phyloP scores from a whole-genome alignment of 306 rosid genomes.

The Dryas octopetala region DNA sequence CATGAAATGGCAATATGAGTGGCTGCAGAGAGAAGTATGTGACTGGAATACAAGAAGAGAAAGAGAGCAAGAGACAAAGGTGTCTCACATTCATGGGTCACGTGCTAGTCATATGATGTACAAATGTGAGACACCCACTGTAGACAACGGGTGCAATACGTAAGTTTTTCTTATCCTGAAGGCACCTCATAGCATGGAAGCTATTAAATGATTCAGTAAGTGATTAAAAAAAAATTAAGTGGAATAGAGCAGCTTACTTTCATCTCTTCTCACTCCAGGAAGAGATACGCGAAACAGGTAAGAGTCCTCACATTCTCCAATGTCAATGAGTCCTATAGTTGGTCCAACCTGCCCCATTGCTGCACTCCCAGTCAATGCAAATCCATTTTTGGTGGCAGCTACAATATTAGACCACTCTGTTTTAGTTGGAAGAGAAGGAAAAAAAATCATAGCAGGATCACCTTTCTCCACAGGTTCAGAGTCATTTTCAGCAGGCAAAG shows the following conservation, averaged over 20 bases:
- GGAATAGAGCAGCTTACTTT: conserved; percentile 33
- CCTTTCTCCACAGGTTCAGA: conserved; percentile 14
- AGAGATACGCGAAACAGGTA: conserved; percentile 39
- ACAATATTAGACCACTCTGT: conserved; percentile 31
- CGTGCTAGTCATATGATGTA: too few relatives aligned
- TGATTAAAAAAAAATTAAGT: not conserved
- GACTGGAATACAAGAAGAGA: not conserved
- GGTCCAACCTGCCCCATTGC: conserved; percentile 35
- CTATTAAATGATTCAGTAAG: not conserved
- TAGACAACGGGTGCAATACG: too few relatives aligned
- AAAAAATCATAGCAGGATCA: conserved; percentile 34
- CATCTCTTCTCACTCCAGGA: conserved; percentile 42
- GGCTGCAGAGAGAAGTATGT: not conserved
- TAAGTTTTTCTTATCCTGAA: not conserved
- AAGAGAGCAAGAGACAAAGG: not conserved
- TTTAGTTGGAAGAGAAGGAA: conserved; percentile 39
- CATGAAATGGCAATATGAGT: not conserved
- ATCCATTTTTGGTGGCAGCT: conserved; percentile 32
- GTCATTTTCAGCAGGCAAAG: not conserved
- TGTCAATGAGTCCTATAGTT: conserved; percentile 39
- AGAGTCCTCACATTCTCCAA: conserved; percentile 38
- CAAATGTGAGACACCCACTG: too few relatives aligned
- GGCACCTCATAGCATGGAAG: not conserved
- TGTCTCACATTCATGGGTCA: too few relatives aligned
- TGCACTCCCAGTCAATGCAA: conserved; percentile 46